phyloP scores from a whole-genome alignment of 352 stramenopile genomes.

The Globisporangium canariense region DNA sequence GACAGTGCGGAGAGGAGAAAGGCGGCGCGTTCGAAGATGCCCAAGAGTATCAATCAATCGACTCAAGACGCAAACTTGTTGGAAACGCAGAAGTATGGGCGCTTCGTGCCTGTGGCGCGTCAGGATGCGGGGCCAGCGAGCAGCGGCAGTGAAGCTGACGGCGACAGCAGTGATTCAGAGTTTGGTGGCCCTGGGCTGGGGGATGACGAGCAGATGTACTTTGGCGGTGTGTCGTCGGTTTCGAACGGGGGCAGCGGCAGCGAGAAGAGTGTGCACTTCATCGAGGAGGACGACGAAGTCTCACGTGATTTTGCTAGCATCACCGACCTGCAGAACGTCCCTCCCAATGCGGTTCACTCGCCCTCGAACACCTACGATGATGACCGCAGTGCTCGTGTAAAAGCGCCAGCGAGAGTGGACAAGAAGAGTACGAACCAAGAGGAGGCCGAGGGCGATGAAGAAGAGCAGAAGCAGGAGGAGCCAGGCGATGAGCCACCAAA shows the following conservation, averaged over 20 bases:
- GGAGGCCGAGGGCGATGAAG: constrained; percentile 11
- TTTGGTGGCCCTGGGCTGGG: not conserved
- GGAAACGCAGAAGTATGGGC: constrained; percentile 37
- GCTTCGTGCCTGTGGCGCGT: constrained; percentile 26
- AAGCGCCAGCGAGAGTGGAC: not conserved
- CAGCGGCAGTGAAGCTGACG: not conserved
- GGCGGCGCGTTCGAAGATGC: not conserved
- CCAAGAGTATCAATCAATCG: not conserved
- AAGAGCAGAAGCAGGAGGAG: constrained; percentile 20
- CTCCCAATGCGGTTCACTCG: constrained; percentile 1
- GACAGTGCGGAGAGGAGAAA: not conserved
- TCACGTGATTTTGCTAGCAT: constrained; percentile 47
- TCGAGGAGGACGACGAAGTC: constrained; percentile 48
- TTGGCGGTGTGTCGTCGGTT: constrained; percentile 71
- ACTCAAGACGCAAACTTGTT: constrained; percentile 18
- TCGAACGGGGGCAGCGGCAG: constrained; percentile 50
- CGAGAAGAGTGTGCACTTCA: constrained; percentile 55
- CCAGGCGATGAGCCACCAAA: constrained; percentile 11
- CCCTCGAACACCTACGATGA: constrained; percentile 8
- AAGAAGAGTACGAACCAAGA: constrained; percentile 28
- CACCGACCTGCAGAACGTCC: constrained; percentile 25
- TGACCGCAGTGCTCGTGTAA: not conserved
- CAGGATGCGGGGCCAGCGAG: not conserved
- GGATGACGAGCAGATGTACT: constrained; percentile 26
- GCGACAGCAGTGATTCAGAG: not conserved